These are phyloP conservation scores for Gossypium thurberi DNA, from an alignment of 345 rosid species.

Conservation along the genomic window DNA sequence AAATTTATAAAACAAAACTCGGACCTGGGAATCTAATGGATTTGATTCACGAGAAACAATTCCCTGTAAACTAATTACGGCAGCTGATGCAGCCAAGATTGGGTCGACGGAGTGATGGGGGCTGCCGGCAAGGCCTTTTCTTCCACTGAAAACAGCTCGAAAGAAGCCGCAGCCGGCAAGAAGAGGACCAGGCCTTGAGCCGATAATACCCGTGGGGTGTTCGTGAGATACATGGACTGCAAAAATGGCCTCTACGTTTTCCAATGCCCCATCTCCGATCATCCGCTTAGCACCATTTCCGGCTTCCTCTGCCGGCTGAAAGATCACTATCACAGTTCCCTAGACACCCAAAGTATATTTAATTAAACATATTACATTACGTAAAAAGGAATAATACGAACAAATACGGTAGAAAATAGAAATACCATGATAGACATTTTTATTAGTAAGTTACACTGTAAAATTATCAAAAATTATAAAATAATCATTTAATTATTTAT, in stretches of 20 bases:
- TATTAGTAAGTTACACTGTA: too few species aligned
- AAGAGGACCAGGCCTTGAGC: slow-evolving; percentile 76
- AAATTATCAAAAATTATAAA: too few species aligned
- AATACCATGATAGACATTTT: too few species aligned
- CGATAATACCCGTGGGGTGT: slow-evolving; percentile 64
- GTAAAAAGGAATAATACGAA: too few species aligned
- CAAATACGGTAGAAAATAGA: too few species aligned
- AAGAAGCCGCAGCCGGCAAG: slow-evolving; percentile 90
- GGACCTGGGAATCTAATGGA: slow-evolving; percentile 78
- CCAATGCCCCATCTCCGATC: slow-evolving; percentile 71
- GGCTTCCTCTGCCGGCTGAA: slow-evolving; percentile 93
- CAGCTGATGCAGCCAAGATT: slow-evolving; percentile 63
- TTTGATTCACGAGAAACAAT: slow-evolving; percentile 83
- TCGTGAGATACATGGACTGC: slow-evolving; percentile 74
- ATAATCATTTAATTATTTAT: too few species aligned
- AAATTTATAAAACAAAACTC: neutral
- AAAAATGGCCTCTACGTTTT: slow-evolving; percentile 69
- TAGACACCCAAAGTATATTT: slow-evolving; percentile 11
- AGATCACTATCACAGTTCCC: slow-evolving; percentile 76
- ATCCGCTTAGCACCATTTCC: slow-evolving; percentile 84
- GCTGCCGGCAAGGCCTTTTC: slow-evolving; percentile 19
- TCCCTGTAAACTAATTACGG: slow-evolving; percentile 69
- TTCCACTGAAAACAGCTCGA: slow-evolving; percentile 43
- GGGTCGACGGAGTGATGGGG: slow-evolving; percentile 35
- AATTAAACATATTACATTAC: too few species aligned